Conservation (phyloP, 2,329 filamentous ascomycete species). For the Penicillium vulpinum region DNA sequence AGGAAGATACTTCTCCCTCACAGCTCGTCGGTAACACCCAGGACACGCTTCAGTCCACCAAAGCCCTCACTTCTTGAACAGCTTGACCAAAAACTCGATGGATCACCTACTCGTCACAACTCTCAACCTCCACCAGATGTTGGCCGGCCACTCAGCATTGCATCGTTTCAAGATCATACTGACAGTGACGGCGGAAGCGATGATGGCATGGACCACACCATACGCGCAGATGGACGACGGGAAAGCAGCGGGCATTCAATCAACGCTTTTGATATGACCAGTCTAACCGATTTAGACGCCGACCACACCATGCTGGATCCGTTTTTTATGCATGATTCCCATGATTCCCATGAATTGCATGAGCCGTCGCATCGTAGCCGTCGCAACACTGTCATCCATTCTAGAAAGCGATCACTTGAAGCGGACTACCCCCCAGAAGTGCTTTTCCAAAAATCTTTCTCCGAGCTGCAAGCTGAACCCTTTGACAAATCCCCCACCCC, state of each 20-base stretch:
- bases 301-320: conserved; percentile 35
- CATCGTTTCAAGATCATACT: conserved; percentile 19
- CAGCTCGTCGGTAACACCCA: conserved; percentile 37
- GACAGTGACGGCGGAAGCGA: conserved; percentile 22
- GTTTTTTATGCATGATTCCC: conserved; percentile 28
- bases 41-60: conserved; percentile 42
- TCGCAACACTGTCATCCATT: conserved; percentile 26
- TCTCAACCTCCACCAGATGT: conserved; percentile 33
- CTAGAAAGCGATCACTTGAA: conserved; percentile 36
- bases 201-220: conserved; percentile 23
- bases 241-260: conserved; percentile 30
- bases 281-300: conserved; percentile 32
- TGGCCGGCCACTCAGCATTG: conserved; percentile 20
- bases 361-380: conserved; percentile 19
- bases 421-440: conserved; percentile 51
- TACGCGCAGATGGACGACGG: conserved; percentile 22
- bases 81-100: conserved; percentile 38
- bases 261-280: conserved; percentile 35
- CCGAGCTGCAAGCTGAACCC: conserved; percentile 50
- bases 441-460: conserved; percentile 49
- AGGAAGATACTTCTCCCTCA: conserved; percentile 37
- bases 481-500: conserved; percentile 49
- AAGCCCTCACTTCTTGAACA: conserved; percentile 43
- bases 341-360: neutral
- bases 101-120: conserved; percentile 37